A percentile compares a stretch with the other conserved stretches of the same genome.
phyloP scores from a whole-genome alignment of 352 stramenopile genomes.

The Phytophthora nicotianae region DNA sequence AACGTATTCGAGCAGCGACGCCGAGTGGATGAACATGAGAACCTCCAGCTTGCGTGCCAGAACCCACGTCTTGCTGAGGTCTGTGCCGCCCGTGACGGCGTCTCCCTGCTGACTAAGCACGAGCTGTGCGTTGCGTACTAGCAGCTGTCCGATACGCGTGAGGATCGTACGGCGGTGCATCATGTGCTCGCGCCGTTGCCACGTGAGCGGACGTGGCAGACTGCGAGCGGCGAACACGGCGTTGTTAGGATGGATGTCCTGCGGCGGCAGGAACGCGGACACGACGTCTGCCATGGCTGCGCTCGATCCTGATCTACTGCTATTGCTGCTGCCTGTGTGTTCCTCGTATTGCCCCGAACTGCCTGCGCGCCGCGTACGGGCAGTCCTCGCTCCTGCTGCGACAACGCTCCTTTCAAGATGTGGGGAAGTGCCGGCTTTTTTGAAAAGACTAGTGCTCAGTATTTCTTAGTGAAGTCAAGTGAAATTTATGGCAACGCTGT shows the following conservation, averaged over 20 bases:
- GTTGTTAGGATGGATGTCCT: conserved; percentile 72
- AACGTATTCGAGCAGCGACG: conserved; percentile 79
- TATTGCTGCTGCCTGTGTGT: background rate
- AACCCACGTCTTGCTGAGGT: conserved; percentile 63
- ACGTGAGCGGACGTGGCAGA: conserved; percentile 83
- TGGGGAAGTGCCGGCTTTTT: background rate
- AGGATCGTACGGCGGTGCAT: conserved; percentile 73
- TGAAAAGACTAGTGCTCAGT: background rate
- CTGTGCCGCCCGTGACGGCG: background rate
- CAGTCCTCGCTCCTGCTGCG: conserved; percentile 3
- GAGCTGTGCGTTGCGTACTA: conserved; percentile 61
- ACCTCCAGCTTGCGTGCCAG: conserved; percentile 84
- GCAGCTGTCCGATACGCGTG: conserved; percentile 63
- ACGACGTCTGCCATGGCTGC: conserved; percentile 30
- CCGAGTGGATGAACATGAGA: conserved; percentile 83
- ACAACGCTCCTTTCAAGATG: conserved; percentile 12
- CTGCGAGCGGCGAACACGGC: conserved; percentile 68
- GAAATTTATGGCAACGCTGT: background rate
- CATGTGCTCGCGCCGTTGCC: conserved; percentile 78
- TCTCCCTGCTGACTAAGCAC: conserved; percentile 33
- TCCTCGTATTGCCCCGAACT: conserved; percentile 3
- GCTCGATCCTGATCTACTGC: background rate
- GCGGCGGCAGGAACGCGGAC: conserved; percentile 50
- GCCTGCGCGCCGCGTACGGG: conserved; percentile 15
- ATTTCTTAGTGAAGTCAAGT: conserved; percentile 14